These are phyloP conservation scores for Filosporella fistucella DNA, from an alignment of 495 filamentous ascomycete species.

Conservation along the genomic window DNA sequence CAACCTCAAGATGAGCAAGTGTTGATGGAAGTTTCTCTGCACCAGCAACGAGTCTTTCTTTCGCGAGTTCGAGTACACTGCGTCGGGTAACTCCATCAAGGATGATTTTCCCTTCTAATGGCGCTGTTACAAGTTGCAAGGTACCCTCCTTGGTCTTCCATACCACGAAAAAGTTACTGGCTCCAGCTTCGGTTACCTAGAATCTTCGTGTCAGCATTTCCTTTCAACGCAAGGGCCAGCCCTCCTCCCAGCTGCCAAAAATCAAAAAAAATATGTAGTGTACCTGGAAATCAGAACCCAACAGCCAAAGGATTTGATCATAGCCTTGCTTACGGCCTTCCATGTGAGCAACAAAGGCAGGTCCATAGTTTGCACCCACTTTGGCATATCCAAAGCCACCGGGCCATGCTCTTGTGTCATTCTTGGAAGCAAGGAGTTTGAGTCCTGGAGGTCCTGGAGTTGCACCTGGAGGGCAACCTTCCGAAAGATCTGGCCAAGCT, in stretches of 20 bases:
- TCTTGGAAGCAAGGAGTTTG: slow-evolving; percentile 69
- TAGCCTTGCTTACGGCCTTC: slow-evolving; percentile 68
- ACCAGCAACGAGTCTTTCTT: slow-evolving; percentile 41
- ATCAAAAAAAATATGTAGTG: no score
- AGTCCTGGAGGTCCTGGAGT: slow-evolving; percentile 39
- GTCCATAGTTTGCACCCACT: slow-evolving; percentile 90
- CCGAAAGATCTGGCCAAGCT: slow-evolving; percentile 58
- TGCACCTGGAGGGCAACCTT: slow-evolving; percentile 39
- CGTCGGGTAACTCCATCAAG: slow-evolving; percentile 79
- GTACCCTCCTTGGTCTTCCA: slow-evolving; percentile 65
- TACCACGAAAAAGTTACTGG: slow-evolving; percentile 85
- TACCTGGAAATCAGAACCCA: slow-evolving; percentile 56
- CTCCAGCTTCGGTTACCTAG: slow-evolving; percentile 91
- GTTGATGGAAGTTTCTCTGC: slow-evolving; percentile 26
- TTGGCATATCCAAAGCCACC: slow-evolving; percentile 92
- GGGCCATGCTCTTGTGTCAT: slow-evolving; percentile 85
- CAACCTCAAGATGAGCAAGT: slow-evolving; percentile 58
- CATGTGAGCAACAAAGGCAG: slow-evolving; percentile 58
- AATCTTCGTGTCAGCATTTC: no score
- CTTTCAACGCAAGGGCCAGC: no score
- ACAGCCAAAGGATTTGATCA: slow-evolving; percentile 90
- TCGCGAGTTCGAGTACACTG: slow-evolving; percentile 71
- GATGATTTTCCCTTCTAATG: slow-evolving; percentile 73
- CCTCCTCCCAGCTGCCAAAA: no score
- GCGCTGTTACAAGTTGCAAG: slow-evolving; percentile 74